These are phyloP conservation scores for Pinus taeda DNA, from an alignment of 75 land plant species.

Conservation along the genomic window DNA sequence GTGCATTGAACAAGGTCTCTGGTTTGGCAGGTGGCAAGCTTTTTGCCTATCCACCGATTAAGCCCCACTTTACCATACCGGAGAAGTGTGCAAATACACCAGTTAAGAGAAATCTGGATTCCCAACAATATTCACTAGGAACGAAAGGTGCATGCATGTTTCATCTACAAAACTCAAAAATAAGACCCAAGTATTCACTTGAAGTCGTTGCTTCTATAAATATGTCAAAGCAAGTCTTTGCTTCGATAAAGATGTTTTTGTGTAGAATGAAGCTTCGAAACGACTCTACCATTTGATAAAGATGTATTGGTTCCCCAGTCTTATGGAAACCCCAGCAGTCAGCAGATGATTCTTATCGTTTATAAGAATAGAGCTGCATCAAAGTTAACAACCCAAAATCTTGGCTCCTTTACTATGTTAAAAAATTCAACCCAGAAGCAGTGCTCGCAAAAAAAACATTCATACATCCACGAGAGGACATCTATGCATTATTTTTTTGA, in stretches of 20 bases:
- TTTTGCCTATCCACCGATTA: neutral
- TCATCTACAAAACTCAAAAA: neutral
- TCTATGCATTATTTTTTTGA: constrained; percentile 26
- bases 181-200: neutral
- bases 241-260: neutral
- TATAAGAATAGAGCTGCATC: constrained; percentile 5
- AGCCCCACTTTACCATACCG: neutral
- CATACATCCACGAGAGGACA: neutral
- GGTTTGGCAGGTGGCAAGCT: constrained; percentile 6
- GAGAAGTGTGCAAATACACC: constrained; percentile 1
- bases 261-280: neutral
- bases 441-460: neutral
- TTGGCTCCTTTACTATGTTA: neutral
- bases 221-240: neutral
- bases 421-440: neutral
- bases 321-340: neutral
- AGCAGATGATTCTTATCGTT: neutral
- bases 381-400: constrained; percentile 6
- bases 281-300: neutral
- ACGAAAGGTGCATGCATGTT: neutral
- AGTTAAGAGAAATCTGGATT: neutral
- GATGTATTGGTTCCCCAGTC: neutral
- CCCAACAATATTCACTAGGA: neutral
- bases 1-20: neutral
- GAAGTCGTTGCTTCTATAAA: neutral